phyloP scores from a whole-genome alignment of 495 filamentous ascomycete genomes.

The Penicillium bialowiezense region DNA sequence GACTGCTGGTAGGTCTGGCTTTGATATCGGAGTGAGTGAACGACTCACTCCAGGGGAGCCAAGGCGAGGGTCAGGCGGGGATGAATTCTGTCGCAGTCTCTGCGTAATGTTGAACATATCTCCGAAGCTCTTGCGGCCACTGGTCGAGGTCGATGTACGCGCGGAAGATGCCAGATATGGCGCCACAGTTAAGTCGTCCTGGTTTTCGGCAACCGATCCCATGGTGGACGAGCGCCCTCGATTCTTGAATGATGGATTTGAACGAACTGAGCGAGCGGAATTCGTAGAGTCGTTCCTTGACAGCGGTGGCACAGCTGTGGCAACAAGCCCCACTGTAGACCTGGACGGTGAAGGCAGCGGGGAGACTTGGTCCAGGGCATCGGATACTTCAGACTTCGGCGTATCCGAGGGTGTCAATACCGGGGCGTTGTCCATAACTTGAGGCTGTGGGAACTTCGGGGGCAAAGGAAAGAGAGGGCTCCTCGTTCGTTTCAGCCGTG shows the following conservation, averaged over 20 bases:
- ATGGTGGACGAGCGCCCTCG: conserved; percentile 87
- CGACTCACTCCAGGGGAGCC: conserved; percentile 52
- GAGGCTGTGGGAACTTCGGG: conserved; percentile 50
- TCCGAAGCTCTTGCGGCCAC: conserved; percentile 83
- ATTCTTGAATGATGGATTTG: conserved; percentile 61
- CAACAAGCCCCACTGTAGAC: conserved; percentile 43
- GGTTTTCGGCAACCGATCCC: conserved; percentile 63
- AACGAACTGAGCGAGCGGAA: conserved; percentile 68
- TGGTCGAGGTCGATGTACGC: conserved; percentile 77
- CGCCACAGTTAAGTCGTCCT: conserved; percentile 55
- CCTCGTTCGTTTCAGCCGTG: conserved; percentile 77
- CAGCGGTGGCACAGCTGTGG: conserved; percentile 38
- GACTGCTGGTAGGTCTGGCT: conserved; percentile 62
- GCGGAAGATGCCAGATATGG: conserved; percentile 58
- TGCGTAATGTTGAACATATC: conserved; percentile 75
- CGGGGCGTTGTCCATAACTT: conserved; percentile 21
- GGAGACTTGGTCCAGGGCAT: conserved; percentile 39
- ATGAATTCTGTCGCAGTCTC: conserved; percentile 74
- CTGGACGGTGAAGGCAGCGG: conserved; percentile 58
- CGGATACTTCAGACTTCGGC: conserved; percentile 25
- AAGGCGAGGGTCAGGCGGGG: conserved; percentile 59
- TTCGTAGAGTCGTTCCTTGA: conserved; percentile 60
- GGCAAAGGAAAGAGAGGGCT: conserved; percentile 86
- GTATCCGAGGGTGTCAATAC: conserved; percentile 23
- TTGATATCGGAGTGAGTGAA: conserved; percentile 65